Evolutionary conservation across 805 yeast genomes (phyloP), one percentile per base, ranked within the genome.

Genomic region (Cyberlindnera bimundalis): DNA sequence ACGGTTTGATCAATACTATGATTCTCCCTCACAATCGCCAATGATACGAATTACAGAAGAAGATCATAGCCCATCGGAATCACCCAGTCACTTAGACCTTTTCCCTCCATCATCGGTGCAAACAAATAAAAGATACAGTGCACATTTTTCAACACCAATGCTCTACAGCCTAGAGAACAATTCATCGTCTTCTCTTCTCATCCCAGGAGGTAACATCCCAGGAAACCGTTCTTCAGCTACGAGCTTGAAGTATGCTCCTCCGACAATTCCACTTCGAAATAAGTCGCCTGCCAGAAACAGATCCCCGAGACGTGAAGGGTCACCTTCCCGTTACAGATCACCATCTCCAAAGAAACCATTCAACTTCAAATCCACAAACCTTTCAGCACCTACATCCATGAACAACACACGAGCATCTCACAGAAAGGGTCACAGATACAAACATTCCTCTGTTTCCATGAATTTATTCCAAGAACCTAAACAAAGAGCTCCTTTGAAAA

Each of bases 401-500:
- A 73, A 67, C 25, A 56, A 58, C 37, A 54, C 60, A n/a, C 58
- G 68, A 54, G 77, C 88, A 1, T 79, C 84, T 0, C 86, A 80
- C 53, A 80, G 99, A 69, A 79, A 90, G 52, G 99, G 99, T 6
- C 99, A 91, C 62, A 76, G 91, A 52, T 91, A 91, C 60, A 91
- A 91, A 60, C 98, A 91, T 62, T 89, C 97, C 3, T 89, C 96
- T 8, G 96, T 91, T 6, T 88, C 96, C 5, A 84, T 91, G 93
- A 90, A 91, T 61, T 74, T 91, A 59, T 91, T 93, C 60, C 96
- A 87, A 61, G 97, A 91, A 56, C 96, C 97, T 1, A 84, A 89
- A 13, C 77, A 71, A 29, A 70, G 81, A 27, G 80, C 84, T 5
- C 84, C 89, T 1, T 74, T 81, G 49, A 86, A 89, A 14, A 79